Conservation (phyloP, 2,329 filamentous ascomycete species). For the Hymenoscyphus fructigenus region DNA sequence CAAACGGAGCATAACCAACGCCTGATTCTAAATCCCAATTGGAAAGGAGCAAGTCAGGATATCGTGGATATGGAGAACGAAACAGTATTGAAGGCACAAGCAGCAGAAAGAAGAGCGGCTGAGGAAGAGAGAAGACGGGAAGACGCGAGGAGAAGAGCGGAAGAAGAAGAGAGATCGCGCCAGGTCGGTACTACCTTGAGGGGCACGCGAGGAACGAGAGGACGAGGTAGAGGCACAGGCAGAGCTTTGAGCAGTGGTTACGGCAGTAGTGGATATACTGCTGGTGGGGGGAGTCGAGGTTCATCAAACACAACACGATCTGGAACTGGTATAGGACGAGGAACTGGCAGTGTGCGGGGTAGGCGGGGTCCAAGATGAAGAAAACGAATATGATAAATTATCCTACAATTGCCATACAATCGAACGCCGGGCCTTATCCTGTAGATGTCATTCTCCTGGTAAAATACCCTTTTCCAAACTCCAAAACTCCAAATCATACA, state of each 20-base stretch:
- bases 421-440: slow-evolving; percentile 11
- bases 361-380: slow-evolving; percentile 47
- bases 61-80: slow-evolving; percentile 84
- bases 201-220: slow-evolving; percentile 34
- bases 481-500: slow-evolving; percentile 1
- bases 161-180: slow-evolving; percentile 55
- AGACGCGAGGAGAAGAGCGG: slow-evolving; percentile 61
- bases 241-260: slow-evolving; percentile 21
- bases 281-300: slow-evolving; percentile 19
- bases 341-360: slow-evolving; percentile 51
- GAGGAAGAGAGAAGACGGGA: slow-evolving; percentile 79
- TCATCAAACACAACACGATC: slow-evolving; percentile 37
- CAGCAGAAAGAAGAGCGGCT: slow-evolving; percentile 70
- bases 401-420: slow-evolving; percentile 16
- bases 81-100: slow-evolving; percentile 68
- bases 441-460: slow-evolving; percentile 2
- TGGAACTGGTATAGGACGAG: slow-evolving; percentile 47
- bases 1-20: slow-evolving; percentile 98
- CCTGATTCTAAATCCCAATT: slow-evolving; percentile 80
- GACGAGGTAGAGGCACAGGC: slow-evolving; percentile 29
- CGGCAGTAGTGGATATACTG: slow-evolving; percentile 28
- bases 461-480: slow-evolving; percentile 7
- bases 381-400: slow-evolving; percentile 15
- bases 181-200: slow-evolving; percentile 42
- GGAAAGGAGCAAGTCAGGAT: slow-evolving; percentile 88